Conservation (phyloP, 139 green algal genomes). For the Coelastrella sp. region DNA sequence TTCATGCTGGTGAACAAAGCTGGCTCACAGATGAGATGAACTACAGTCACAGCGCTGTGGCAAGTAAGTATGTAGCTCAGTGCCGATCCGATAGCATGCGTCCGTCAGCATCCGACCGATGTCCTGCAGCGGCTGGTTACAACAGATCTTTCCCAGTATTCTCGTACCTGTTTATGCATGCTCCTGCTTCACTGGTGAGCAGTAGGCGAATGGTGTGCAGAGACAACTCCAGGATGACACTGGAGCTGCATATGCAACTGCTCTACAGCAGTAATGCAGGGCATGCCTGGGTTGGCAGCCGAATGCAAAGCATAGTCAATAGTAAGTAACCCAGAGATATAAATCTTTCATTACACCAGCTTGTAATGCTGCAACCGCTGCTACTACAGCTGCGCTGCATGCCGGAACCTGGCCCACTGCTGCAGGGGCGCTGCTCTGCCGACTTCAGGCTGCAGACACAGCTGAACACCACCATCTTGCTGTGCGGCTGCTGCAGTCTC, state of each 20-base stretch:
- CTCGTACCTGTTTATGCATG: background rate
- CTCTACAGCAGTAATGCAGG: background rate
- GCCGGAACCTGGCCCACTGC: background rate
- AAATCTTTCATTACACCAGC: background rate
- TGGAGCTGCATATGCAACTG: conserved; percentile 13
- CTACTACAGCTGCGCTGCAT: conserved; percentile 6
- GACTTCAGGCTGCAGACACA: no score
- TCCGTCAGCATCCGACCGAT: no score
- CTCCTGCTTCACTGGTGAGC: conserved; percentile 2
- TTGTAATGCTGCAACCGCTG: background rate
- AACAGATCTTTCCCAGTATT: background rate
- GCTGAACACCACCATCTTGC: background rate
- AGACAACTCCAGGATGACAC: conserved; percentile 16
- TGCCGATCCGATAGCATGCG: background rate
- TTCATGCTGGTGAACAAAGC: no score
- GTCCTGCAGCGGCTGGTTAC: background rate
- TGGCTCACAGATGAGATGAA: no score
- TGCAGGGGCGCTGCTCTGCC: background rate
- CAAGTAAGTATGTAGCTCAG: background rate
- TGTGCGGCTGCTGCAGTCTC: background rate
- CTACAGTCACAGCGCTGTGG: background rate
- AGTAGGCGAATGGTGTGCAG: conserved; percentile 1
- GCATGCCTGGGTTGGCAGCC: background rate
- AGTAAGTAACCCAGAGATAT: no score
- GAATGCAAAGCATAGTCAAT: background rate